These are phyloP conservation scores for Aspergillus luchuensis DNA, from an alignment of 2,329 filamentous ascomycete species.

Conservation along the genomic window DNA sequence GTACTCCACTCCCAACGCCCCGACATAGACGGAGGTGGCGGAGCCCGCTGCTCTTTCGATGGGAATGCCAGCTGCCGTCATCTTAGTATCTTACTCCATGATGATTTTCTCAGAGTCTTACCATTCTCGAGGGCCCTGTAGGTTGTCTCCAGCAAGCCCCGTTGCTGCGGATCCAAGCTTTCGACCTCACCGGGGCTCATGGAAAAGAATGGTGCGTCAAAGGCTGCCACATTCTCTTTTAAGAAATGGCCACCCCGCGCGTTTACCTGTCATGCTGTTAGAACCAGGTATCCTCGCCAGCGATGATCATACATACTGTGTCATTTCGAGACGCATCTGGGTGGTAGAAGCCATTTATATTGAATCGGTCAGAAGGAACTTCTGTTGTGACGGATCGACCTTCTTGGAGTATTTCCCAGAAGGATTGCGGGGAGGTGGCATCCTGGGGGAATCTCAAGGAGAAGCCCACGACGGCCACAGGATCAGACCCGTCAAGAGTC, in stretches of 20 bases:
- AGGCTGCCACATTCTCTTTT: background rate
- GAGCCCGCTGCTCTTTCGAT: background rate
- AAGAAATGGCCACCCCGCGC: no score
- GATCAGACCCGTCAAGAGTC: no score
- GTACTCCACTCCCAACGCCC: background rate
- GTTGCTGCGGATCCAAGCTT: background rate
- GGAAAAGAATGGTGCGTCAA: background rate
- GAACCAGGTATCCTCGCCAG: no score
- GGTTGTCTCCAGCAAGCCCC: background rate
- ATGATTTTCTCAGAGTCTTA: no score
- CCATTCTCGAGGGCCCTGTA: no score
- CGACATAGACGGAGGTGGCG: background rate
- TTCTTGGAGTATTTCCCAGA: background rate
- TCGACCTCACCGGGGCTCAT: background rate
- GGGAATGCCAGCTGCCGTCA: background rate
- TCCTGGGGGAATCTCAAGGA: background rate
- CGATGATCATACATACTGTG: no score
- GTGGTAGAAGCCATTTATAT: no score
- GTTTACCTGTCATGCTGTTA: no score
- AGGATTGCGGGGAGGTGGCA: background rate
- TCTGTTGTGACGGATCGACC: background rate
- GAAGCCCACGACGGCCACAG: conserved; percentile 13
- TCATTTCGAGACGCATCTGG: no score
- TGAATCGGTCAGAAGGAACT: no score
- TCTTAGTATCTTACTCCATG: background rate